These are phyloP conservation scores for Inonotus hispidus DNA, from an alignment of 1,284 basidiomycete species.

Conservation along the genomic window DNA sequence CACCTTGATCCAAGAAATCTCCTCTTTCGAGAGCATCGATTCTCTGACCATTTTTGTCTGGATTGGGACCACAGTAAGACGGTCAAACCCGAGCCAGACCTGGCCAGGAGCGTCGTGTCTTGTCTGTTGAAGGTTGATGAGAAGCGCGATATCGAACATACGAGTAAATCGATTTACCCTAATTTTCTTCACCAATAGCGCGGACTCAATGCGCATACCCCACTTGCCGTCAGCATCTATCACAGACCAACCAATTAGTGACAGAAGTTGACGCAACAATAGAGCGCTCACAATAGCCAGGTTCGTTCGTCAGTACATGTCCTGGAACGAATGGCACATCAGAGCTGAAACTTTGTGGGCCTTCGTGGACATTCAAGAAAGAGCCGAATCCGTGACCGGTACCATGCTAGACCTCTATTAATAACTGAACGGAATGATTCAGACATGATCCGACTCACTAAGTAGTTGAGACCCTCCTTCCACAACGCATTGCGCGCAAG, in stretches of 20 bases:
- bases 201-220: conserved; percentile 89
- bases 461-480: conserved; percentile 84
- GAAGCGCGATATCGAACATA: conserved; percentile 9
- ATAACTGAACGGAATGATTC: conserved; percentile 18
- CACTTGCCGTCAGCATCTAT: conserved; percentile 77
- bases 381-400: conserved; percentile 82
- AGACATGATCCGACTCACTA: conserved; percentile 39
- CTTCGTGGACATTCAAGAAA: conserved; percentile 77
- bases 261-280: conserved; percentile 7
- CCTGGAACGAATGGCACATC: conserved; percentile 69
- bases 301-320: conserved; percentile 86
- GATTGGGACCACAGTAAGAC: conserved; percentile 89
- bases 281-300: conserved; percentile 66
- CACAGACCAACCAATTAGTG: conserved; percentile 19
- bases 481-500: conserved; percentile 82
- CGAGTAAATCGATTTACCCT: conserved; percentile 43
- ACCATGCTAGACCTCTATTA: conserved; percentile 52
- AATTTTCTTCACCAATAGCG: conserved; percentile 64
- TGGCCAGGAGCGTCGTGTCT: conserved; percentile 68
- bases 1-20: conserved; percentile 88
- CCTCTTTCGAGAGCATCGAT: conserved; percentile 76
- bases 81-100: conserved; percentile 83
- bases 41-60: conserved; percentile 88
- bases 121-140: conserved; percentile 38
- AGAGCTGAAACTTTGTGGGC: conserved; percentile 66